Base-by-base conservation (phyloP, 2,329 filamentous ascomycete species). In the Cordyceps tenuipes region DNA sequence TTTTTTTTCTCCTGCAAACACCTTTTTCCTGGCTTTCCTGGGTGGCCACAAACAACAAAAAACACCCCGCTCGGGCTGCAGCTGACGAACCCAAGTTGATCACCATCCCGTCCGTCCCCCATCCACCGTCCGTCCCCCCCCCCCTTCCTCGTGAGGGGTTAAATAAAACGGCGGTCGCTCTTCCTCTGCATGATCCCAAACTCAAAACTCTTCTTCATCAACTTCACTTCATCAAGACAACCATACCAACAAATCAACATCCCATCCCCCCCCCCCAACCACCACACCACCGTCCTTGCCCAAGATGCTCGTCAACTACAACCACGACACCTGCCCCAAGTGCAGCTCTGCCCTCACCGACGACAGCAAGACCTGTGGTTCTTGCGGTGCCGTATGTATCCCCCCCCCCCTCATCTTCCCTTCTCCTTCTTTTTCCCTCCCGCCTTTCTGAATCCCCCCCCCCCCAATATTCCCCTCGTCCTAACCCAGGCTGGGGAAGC, bases 371-470 rank as follows among this genome's bases (percentile, higher is more conserved):
- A 77, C 75, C 62, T 85, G 82, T 75, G 66, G 68, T 61, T 74
- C 76, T 61, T 85, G 82, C 73, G 82, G 82, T 60, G 80, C 82
- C 67, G 82, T 85, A 76, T 67, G 82, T 39, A 23, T 15, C 2
- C 2, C 39, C 8, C 39, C 10, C 23, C n/a, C n/a, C n/a, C n/a
- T 39, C 15, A 6, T 13, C 17, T 43, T 43, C 6, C 6, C 19
- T 8, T 46, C 21, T n/a, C 41, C 4, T 4, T 17, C 41, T n/a
- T 31, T 44, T 23, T 34, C 12, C 41, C 48, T 53, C 44, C 56
- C 41, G 23, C 36, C 46, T 52, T 23, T 23, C 23, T 23, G n/a
- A n/a, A n/a, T 23, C 23, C 4, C 23, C 23, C 23, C 23, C 4
- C n/a, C n/a, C n/a, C 23, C 23, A 23, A 23, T 23, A 2, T 23